Base-by-base conservation (phyloP, 2,329 filamentous ascomycete genomes). In the Trichoderma simmonsii region DNA sequence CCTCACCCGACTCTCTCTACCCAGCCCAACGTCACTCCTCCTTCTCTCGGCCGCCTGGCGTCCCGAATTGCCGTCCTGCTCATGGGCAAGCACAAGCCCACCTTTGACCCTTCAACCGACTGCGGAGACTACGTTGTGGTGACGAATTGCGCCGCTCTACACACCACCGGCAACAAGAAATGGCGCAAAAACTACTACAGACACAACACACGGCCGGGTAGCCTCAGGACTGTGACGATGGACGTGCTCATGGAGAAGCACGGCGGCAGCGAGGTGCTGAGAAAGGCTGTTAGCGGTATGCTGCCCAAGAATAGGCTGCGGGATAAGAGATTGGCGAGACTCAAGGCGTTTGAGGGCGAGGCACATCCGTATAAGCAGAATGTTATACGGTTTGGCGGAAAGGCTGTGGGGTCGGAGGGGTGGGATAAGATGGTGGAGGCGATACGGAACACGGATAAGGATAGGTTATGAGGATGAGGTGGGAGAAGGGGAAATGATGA, bases 1-100 rank as follows among this genome's bases (percentile, higher is more conserved):
- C 91, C 83, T 81, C 89, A 91, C 78, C 82, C 86, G n/a, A 86
- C 83, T 18, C 88, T 91, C 77, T 90, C 84, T 77, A 90, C 83
- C 73, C 86, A 82, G 80, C 87, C 77, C 76, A 83, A 86, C 76
- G 81, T 90, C 28, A 90, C 90, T 24, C 87, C 90, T 21, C 94
- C 94, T 15, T 91, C 94, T n/a, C 91, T 98, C 54, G 95, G 95
- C 77, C 94, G 95, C 56, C 88, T 98, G 66, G 95, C 95, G 73
- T 94, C 92, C 68, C 90, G 92, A 74, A 97, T 98, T 82, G 95
- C 95, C 74, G 86, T 91, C 69, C 87, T 93, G 73, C 90, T 98
- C 67, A 98, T 98, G 95, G 96, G 96, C 84, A 99, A 99, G 87
- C 92, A 99, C 88, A 99, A 99, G 85, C 96, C 96, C 26, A 97